A percentile compares a stretch with the other conserved stretches of the same genome.
Conservation (phyloP, 1,284 basidiomycete species). For the Malassezia sympodialis region DNA sequence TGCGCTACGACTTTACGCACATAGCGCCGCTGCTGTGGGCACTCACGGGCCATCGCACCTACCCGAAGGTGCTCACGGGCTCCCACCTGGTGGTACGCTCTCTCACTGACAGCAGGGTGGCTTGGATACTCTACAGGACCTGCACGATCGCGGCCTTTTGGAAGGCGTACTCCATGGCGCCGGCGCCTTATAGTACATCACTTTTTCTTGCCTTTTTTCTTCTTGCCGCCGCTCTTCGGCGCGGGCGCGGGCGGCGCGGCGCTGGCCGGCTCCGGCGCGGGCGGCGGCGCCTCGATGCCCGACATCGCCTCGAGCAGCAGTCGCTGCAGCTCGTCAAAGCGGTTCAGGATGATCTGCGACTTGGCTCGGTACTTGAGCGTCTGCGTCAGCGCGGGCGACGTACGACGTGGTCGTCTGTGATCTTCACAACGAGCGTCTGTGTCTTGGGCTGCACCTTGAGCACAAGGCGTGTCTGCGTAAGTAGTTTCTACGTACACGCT, state of each 20-base stretch:
- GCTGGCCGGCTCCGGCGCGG: background rate
- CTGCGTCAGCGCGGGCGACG: conserved; percentile 10
- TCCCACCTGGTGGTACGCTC: conserved; percentile 8
- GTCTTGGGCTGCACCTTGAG: conserved; percentile 13
- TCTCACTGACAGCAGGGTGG: conserved; percentile 11
- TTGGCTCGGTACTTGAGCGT: conserved; percentile 78
- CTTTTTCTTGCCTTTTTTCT: conserved; percentile 19
- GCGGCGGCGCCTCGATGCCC: conserved; percentile 1
- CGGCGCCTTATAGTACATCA: conserved; percentile 14
- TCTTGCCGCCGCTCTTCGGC: conserved; percentile 8
- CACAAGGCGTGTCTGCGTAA: conserved; percentile 8
- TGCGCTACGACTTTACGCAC: conserved; percentile 1
- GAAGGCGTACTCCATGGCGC: conserved; percentile 7
- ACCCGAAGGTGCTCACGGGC: conserved; percentile 11
- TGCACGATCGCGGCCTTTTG: conserved; percentile 8
- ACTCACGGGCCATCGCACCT: conserved; percentile 14
- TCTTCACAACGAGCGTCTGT: conserved; percentile 8
- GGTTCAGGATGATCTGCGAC: conserved; percentile 82
- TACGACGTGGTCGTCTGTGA: conserved; percentile 8
- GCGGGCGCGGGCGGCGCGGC: background rate
- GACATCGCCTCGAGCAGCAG: conserved; percentile 66
- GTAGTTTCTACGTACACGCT: background rate
- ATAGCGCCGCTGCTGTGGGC: conserved; percentile 1
- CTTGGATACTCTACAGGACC: conserved; percentile 6
- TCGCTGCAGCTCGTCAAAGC: conserved; percentile 79